Percentiles rank a stretch among this genome's conserved stretches.
These are phyloP conservation scores for Nannizzia gypsea DNA, from an alignment of 2,329 filamentous ascomycete genomes.

Conservation along the genomic window DNA sequence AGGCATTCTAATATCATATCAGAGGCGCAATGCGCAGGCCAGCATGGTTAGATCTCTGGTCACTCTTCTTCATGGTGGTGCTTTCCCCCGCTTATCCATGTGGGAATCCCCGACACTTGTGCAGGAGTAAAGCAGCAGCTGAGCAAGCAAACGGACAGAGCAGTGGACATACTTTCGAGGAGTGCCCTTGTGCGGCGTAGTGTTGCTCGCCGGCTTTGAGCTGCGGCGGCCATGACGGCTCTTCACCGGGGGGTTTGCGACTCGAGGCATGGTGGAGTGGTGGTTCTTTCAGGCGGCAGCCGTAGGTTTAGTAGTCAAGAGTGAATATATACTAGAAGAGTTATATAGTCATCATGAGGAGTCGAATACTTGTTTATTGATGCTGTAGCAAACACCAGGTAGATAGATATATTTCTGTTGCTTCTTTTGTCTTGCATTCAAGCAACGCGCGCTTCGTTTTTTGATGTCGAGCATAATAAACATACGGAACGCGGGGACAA, in stretches of 20 bases:
- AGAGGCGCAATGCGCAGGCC: background rate
- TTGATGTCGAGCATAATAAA: slow-evolving; percentile 25
- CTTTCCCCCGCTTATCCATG: background rate
- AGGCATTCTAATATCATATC: slow-evolving; percentile 57
- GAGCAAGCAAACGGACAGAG: slow-evolving; percentile 1
- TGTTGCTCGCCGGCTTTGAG: slow-evolving; percentile 31
- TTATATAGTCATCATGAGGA: background rate
- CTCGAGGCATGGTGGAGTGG: slow-evolving; percentile 42
- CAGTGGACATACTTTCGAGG: slow-evolving; percentile 37
- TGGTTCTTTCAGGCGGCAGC: background rate
- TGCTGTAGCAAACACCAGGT: background rate
- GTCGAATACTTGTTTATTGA: background rate
- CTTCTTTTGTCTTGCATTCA: background rate
- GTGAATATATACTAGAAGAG: background rate
- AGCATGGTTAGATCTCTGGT: background rate
- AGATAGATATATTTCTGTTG: background rate
- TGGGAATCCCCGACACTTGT: background rate
- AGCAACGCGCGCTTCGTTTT: background rate
- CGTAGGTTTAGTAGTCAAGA: background rate
- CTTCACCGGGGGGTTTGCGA: slow-evolving; percentile 37
- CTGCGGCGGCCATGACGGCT: slow-evolving; percentile 28
- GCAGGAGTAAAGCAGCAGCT: no score
- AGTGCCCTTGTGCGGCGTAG: slow-evolving; percentile 42
- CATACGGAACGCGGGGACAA: slow-evolving; percentile 23
- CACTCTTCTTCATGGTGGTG: background rate